Evolutionary conservation across 805 yeast species (phyloP), one percentile per base, ranked within the genome.

Genomic region (Isabelozyma gotoi): DNA sequence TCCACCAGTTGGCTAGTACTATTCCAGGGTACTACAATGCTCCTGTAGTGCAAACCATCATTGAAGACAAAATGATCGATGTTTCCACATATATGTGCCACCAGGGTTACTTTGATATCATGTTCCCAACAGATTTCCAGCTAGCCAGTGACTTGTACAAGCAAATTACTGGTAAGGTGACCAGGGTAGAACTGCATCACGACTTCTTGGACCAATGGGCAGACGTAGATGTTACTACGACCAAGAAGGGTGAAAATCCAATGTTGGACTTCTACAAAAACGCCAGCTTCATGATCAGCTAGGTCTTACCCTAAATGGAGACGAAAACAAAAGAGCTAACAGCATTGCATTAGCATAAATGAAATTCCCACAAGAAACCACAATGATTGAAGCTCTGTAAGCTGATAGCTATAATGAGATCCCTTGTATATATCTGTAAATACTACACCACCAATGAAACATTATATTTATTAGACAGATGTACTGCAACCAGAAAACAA

Each of bases 41-140:
- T 0, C 96, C 96, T 0, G 89, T 86, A 2, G 94, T 87, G 0
- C 95, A 87, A 57, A 87, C 95, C 0, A 77, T 85, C 55, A 67
- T 85, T 45, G 72, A 81, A 41, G 81, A 83, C 49, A 70, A 73
- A 44, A 84, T 85, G 83, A 76, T 87, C 4, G 82, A 86, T 16
- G 78, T 84, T 0, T 74, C 81, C 32, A 81, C 91, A 0, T 88
- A 82, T 60, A 83, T 88, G 91, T 84, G 79, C n/a, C 76, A 84
- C 33, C 96, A 87, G 58, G 96, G 96, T 0, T 85, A 76, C 56
- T 88, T 87, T 59, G 96, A 88, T 61, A 88, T 88, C 40, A 81
- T 87, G 84, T 88, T 88, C 56, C 88, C 95, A 7, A 88, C 96
- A 0, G 85, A 88, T 55, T 89, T 88, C 60, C 64, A 67, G 6